Conservation (phyloP, 2,329 filamentous ascomycete genomes). For the Phaeosphaeria sp. region DNA sequence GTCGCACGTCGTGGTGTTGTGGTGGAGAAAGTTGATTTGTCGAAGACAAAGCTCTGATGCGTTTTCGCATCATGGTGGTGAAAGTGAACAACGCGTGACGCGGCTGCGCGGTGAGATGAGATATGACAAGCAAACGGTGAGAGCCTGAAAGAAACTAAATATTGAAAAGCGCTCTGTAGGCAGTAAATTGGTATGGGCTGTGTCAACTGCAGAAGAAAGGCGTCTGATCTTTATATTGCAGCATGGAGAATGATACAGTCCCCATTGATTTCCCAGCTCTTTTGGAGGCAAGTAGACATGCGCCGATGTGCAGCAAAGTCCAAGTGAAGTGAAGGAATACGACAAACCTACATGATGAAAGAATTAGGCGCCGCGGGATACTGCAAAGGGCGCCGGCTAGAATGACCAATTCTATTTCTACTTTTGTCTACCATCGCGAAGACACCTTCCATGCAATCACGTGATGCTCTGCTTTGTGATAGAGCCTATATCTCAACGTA, state of each 20-base stretch:
- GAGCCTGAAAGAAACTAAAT: neutral
- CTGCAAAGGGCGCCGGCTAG: neutral
- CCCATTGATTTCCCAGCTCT: no score
- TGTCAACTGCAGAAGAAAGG: no score
- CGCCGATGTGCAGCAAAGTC: neutral
- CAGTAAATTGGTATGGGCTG: no score
- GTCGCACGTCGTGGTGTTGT: neutral
- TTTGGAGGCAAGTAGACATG: neutral
- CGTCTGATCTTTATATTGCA: no score
- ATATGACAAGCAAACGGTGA: neutral
- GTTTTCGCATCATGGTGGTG: neutral
- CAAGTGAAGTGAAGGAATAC: neutral
- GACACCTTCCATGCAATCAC: neutral
- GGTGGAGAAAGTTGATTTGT: neutral
- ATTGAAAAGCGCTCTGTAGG: no score
- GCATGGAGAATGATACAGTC: no score
- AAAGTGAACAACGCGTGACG: neutral
- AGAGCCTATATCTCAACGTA: neutral
- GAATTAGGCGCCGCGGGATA: neutral
- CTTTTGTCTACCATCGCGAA: neutral
- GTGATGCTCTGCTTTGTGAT: slow-evolving; percentile 1
- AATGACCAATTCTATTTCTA: slow-evolving; percentile 1
- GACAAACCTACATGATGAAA: neutral
- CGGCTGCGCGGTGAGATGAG: neutral
- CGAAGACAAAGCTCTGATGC: neutral